Evolutionary conservation across 345 rosid species (phyloP).

Genomic region (Pistacia integerrima): DNA sequence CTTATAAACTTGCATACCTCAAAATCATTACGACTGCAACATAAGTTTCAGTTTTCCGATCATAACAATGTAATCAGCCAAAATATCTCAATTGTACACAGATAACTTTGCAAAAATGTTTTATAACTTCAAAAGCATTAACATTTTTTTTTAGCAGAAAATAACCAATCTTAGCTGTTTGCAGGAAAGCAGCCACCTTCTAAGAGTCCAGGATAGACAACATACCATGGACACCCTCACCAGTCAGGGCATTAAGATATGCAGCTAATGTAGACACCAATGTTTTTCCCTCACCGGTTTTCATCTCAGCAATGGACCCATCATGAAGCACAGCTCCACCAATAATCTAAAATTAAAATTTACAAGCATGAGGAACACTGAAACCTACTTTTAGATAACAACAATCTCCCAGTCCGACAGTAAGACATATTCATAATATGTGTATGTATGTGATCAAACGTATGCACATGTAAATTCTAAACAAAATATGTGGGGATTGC

Average conservation of each 20-base stretch:
- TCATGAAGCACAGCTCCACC: slow-evolving; percentile 99
- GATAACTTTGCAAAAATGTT: not conserved
- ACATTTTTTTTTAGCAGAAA: not conserved
- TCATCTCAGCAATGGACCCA: slow-evolving; percentile 97
- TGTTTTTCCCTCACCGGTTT: slow-evolving; percentile 97
- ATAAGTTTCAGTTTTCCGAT: not conserved
- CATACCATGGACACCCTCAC: slow-evolving; percentile 96
- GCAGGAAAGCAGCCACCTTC: not conserved
- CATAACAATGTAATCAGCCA: not conserved
- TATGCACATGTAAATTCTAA: not conserved
- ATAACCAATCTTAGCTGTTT: not conserved
- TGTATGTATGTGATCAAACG: not conserved
- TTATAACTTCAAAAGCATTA: not conserved
- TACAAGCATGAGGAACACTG: slow-evolving; percentile 20
- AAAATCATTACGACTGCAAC: not conserved
- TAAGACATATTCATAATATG: not conserved
- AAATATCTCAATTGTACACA: not conserved
- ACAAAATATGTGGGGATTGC: not conserved
- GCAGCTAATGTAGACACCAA: slow-evolving; percentile 96
- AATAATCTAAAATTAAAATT: slow-evolving; percentile 60
- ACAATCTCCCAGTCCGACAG: not conserved
- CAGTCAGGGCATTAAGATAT: slow-evolving; percentile 87
- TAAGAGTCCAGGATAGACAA: slow-evolving; percentile 17
- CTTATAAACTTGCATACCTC: not conserved
- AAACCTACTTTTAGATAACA: slow-evolving; percentile 14